Base-by-base conservation (phyloP, 306 rosid species). In the Echinosophora koreensis region DNA sequence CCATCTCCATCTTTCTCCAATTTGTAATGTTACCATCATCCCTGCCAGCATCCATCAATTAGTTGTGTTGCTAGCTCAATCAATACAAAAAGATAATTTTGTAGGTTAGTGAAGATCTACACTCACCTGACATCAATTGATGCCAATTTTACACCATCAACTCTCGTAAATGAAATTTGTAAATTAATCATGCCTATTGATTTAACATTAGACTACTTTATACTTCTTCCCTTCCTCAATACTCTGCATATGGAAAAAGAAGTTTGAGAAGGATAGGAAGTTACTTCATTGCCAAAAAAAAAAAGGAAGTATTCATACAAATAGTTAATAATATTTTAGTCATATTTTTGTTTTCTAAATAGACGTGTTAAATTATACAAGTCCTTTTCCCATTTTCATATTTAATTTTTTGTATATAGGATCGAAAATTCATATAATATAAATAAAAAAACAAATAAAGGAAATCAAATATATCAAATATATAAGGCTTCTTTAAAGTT, bases 191-290 rank as follows among this genome's bases (percentile, higher is more conserved):
- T 10, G 47, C 79, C 96, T 18, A 54, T 51, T 71, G 91, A 81
- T 51, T 81, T 87, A 32, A 86, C 87, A 66, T 84, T 88, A 82
- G 12, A 71, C 62, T 27, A 88, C 89, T 69, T 66, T 86, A 75
- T 90, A 90, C 44, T 60, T 83, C 85, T 93, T 83, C 51, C 88
- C 97, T 67, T 88, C 15, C 73, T 84, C 88, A 49, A 93, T 87
- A 76, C 90, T 90, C 98, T 90, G 46, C 9, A 8, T 39, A 39
- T 8, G 10, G 5, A 39, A 8, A 49, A 59, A 42, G 18, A 47
- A 5, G n/a, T 5, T 5, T 51, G 4, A 51, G 18, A 46, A 11
- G 3, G 51, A 46, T 41, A 41, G 12, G 3, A 41, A 41, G 47
- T 41, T 9, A 41, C 13, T 41, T 41, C 22, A 22, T 22, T 22